Percentiles rank a stretch among this genome's conserved stretches.
Conservation (phyloP, 306 rosid species). For the Quercus agrifolia region DNA sequence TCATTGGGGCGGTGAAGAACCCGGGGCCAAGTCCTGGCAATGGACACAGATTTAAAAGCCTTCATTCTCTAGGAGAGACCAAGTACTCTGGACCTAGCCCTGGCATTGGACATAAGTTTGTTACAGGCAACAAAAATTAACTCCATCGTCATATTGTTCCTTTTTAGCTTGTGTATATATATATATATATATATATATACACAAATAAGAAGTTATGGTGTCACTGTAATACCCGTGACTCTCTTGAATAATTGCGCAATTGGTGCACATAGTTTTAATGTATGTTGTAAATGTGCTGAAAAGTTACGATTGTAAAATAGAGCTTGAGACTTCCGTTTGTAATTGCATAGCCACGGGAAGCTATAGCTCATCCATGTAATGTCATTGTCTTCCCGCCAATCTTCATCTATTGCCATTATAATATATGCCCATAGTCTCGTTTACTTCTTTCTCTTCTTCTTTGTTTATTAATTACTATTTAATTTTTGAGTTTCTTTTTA, state of each 20-base stretch:
- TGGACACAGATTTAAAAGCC: conserved; percentile 16
- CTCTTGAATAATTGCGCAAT: not conserved
- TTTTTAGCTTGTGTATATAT: no score
- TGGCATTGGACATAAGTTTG: conserved; percentile 34
- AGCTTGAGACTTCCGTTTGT: not conserved
- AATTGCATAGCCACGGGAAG: not conserved
- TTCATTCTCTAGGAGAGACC: not conserved
- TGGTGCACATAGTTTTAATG: not conserved
- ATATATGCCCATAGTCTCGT: not conserved
- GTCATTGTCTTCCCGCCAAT: not conserved
- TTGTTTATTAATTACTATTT: no score
- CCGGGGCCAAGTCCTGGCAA: conserved; percentile 30
- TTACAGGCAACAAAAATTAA: not conserved
- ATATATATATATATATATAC: not conserved
- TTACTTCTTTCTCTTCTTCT: not conserved
- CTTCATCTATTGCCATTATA: not conserved
- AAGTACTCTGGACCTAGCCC: conserved; percentile 45
- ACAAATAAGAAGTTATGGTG: not conserved
- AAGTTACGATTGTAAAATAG: not conserved
- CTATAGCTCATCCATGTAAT: not conserved
- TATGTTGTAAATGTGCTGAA: not conserved
- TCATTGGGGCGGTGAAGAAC: conserved; percentile 13
- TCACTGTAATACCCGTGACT: not conserved
- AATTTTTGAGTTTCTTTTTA: no score
- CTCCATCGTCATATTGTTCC: not conserved